Percentiles rank a stretch among this genome's conserved stretches.
These are phyloP conservation scores for Stentor coeruleus DNA, from an alignment of 73 alveolate species.

Conservation along the genomic window DNA sequence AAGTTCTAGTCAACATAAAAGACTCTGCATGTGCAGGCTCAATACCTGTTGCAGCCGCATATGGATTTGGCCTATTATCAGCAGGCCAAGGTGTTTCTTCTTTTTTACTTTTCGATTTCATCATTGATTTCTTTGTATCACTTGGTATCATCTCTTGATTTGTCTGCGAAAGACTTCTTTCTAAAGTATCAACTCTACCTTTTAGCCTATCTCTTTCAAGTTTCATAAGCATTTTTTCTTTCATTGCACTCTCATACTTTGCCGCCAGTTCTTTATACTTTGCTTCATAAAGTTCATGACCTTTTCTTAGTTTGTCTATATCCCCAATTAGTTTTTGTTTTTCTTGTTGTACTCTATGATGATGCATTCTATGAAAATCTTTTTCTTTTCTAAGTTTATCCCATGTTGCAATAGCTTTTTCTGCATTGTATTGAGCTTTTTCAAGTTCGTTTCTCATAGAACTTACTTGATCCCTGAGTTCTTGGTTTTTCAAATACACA, in stretches of 20 bases:
- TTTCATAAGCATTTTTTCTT: constrained; percentile 97
- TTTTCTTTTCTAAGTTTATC: constrained; percentile 97
- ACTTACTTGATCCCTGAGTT: constrained; percentile 86
- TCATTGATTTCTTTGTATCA: constrained; percentile 33
- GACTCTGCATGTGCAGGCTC: constrained; percentile 50
- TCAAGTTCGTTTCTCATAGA: constrained; percentile 71
- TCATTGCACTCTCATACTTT: constrained; percentile 95
- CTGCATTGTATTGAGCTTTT: constrained; percentile 44
- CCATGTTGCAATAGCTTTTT: constrained; percentile 90
- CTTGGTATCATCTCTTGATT: constrained; percentile 51
- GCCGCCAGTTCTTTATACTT: constrained; percentile 90
- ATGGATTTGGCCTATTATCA: constrained; percentile 61
- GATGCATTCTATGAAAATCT: constrained; percentile 98
- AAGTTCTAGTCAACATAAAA: constrained; percentile 52
- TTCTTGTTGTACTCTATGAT: constrained; percentile 95
- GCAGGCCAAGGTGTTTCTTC: constrained; percentile 45
- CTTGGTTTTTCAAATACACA: constrained; percentile 92
- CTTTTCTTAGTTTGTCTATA: constrained; percentile 88
- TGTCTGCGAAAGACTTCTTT: constrained; percentile 69
- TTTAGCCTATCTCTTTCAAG: constrained; percentile 97
- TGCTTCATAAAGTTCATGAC: constrained; percentile 92
- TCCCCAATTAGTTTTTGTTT: constrained; percentile 81
- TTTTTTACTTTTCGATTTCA: constrained; percentile 22
- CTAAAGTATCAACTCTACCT: constrained; percentile 86
- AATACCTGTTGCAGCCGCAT: constrained; percentile 34